Evolutionary conservation across 257 asterid species (phyloP).

Genomic region (Primulina tabacum): DNA sequence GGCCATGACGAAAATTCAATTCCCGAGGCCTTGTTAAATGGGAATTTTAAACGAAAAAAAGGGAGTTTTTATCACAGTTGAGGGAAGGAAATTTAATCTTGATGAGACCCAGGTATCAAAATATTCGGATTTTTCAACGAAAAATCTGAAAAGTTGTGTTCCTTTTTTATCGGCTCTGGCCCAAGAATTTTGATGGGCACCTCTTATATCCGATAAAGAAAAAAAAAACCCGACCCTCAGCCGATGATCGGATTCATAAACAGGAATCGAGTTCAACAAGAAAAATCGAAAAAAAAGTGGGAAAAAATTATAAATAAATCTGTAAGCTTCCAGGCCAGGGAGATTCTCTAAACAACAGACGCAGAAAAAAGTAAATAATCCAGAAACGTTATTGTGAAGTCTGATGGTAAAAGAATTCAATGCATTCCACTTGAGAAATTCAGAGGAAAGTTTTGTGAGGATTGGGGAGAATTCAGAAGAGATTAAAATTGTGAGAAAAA

Average conservation of each 20-base stretch:
- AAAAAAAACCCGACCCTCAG: slow-evolving; percentile 17
- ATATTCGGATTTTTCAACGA: slow-evolving; percentile 7
- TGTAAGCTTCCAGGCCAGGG: slow-evolving; percentile 14
- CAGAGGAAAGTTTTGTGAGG: slow-evolving; percentile 35
- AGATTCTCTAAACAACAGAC: not conserved
- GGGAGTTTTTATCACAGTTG: not conserved
- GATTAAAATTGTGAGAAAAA: slow-evolving; percentile 43
- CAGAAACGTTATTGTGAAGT: slow-evolving; percentile 4
- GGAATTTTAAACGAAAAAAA: not conserved
- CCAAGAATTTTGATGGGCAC: slow-evolving; percentile 17
- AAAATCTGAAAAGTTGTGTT: not conserved
- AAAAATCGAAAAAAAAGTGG: not conserved
- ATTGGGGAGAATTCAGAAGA: slow-evolving; percentile 32
- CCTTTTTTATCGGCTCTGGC: slow-evolving; percentile 19
- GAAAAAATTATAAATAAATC: slow-evolving; percentile 1
- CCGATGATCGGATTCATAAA: slow-evolving; percentile 25
- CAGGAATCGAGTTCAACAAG: not conserved
- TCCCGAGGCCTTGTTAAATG: slow-evolving; percentile 21
- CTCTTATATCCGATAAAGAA: not conserved
- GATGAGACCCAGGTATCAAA: slow-evolving; percentile 6
- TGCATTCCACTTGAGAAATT: slow-evolving; percentile 38
- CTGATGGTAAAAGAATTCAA: slow-evolving; percentile 6
- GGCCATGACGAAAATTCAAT: slow-evolving; percentile 25
- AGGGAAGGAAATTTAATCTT: slow-evolving; percentile 8
- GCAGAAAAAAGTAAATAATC: slow-evolving; percentile 2